These are phyloP conservation scores for Penicillium rolfsii DNA, from an alignment of 2,329 filamentous ascomycete species.

Conservation along the genomic window DNA sequence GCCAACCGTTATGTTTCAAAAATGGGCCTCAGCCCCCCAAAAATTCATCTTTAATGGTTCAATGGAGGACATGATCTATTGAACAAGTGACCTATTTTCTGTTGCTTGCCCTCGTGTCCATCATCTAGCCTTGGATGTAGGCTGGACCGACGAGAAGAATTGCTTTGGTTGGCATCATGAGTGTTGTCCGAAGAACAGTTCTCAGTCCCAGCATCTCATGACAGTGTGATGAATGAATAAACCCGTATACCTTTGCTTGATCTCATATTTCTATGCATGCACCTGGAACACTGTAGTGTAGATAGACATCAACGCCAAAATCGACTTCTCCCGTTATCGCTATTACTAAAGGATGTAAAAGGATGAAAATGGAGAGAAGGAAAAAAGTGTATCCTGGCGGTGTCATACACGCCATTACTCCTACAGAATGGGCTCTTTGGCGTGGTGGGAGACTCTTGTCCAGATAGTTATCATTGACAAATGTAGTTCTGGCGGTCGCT, in stretches of 20 bases:
- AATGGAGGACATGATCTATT: conserved; percentile 34
- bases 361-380: neutral
- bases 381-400: neutral
- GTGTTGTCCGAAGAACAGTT: conserved; percentile 39
- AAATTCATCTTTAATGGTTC: conserved; percentile 35
- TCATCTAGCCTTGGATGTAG: conserved; percentile 41
- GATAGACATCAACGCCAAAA: neutral
- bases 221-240: conserved; percentile 45
- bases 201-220: conserved; percentile 42
- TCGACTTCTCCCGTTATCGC: neutral
- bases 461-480: neutral
- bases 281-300: neutral
- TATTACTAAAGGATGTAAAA: neutral
- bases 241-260: conserved; percentile 22
- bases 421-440: neutral
- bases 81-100: conserved; percentile 29
- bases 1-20: conserved; percentile 35
- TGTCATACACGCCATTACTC: neutral
- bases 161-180: conserved; percentile 42
- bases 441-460: neutral
- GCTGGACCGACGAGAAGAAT: conserved; percentile 38
- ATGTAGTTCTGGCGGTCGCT: conserved; percentile 26
- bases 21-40: conserved; percentile 28
- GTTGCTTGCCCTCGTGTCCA: conserved; percentile 29
- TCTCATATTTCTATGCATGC: neutral